A percentile compares a stretch with the other conserved stretches of the same genome.
These are phyloP conservation scores for Raphanus hybrid DNA, from an alignment of 441 rosid species.

Conservation along the genomic window DNA sequence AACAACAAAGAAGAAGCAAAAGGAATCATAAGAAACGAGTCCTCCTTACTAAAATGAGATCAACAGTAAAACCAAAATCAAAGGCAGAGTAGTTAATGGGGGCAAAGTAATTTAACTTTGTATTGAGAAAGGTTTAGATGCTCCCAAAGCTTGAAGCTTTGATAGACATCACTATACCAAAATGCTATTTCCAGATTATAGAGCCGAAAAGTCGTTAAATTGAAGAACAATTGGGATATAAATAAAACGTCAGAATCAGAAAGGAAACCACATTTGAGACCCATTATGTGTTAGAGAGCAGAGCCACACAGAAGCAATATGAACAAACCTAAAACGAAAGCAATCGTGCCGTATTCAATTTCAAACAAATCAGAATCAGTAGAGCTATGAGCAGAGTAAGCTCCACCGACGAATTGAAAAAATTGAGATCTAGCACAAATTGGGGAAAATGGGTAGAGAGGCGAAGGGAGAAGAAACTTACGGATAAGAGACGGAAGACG, in stretches of 20 bases:
- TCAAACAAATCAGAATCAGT: not conserved
- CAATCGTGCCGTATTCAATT: not conserved
- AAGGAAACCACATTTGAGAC: not conserved
- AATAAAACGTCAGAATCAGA: not conserved
- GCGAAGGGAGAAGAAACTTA: not conserved
- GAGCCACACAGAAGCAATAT: too few relatives aligned
- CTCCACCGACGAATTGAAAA: not conserved
- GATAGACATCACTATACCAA: not conserved
- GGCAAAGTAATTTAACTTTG: not conserved
- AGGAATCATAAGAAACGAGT: not conserved
- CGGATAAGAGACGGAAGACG: not conserved
- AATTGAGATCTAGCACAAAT: not conserved
- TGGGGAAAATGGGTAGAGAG: not conserved
- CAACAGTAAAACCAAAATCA: not conserved
- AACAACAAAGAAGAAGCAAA: conserved; percentile 1
- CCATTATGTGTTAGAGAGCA: too few relatives aligned
- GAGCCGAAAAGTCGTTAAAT: not conserved
- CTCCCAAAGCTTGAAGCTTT: not conserved
- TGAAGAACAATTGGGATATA: not conserved
- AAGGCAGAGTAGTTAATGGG: too few relatives aligned
- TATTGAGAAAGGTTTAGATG: not conserved
- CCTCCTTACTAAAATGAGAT: not conserved
- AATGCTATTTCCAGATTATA: not conserved
- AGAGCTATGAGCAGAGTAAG: not conserved
- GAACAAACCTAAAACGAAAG: not conserved